Base-by-base conservation (phyloP, 257 asterid genomes). In the Solanum bulbocastanum region DNA sequence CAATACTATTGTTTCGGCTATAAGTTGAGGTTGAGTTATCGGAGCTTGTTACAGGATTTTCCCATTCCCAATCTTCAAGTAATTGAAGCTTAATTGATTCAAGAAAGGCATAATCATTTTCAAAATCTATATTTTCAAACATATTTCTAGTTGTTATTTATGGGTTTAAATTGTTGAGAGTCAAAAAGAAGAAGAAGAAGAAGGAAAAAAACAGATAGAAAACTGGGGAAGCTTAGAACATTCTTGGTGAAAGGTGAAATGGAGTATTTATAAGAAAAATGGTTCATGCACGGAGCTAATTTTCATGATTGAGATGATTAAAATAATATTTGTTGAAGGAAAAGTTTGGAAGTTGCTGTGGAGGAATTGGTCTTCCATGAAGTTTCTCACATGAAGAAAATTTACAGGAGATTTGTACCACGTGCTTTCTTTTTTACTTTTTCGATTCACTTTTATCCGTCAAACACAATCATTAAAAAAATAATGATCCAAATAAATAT, bases 21-120 rank as follows among this genome's bases (percentile, higher is more conserved):
- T 27, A 69, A n/a, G 3, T 27, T 18, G 75, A 66, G 23, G 58
- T 62, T 62, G 30, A 18, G 2, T 16, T 37, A 66, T 36, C 83
- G 8, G 87, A 60, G 71, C 36, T 72, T 40, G 79, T 81, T 81
- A 49, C 10, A 10, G 86, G 85, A 81, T 18, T 49, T 74, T 36
- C 82, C 30, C n/a, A 40, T 39, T 79, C 86, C 66, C 84, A 73
- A n/a, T 92, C 93, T 9, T 72, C 92, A 10, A 90, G 90, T 73
- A 92, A 88, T 23, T 92, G 74, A 8, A 72, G 52, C 14, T 86
- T 71, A 62, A 92, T 87, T 8, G 92, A 90, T 60, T 90, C 89
- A 86, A 92, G 90, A 75, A 89, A 15, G 22, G 86, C 88, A 25
- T 89, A 86, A 30, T 92, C 91, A 68, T 89, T 79, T 18, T 90